Evolutionary conservation across 306 rosid species (phyloP).

Genomic region (Quercus berberidifolia): DNA sequence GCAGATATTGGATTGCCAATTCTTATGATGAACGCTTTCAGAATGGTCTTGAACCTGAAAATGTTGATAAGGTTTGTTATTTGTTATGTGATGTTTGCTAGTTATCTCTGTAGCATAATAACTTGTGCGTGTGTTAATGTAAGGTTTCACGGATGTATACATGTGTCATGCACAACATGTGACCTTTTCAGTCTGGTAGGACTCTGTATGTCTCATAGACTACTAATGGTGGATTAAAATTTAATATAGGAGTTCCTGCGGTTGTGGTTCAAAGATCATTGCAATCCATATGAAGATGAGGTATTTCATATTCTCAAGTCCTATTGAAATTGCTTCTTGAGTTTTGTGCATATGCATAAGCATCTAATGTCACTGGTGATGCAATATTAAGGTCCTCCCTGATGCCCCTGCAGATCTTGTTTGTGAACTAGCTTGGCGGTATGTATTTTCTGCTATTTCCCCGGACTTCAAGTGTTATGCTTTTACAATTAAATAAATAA

Average conservation of each 20-base stretch:
- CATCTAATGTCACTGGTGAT: conserved; percentile 23
- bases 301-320: conserved; percentile 31
- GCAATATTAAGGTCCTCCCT: conserved; percentile 77
- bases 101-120: not conserved
- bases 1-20: conserved; percentile 94
- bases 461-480: not conserved
- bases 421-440: conserved; percentile 94
- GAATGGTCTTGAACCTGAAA: conserved; percentile 87
- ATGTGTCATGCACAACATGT: not conserved
- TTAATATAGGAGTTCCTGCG: conserved; percentile 82
- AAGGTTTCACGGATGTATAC: conserved; percentile 2
- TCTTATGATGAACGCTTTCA: conserved; percentile 69
- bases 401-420: conserved; percentile 94
- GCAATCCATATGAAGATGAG: conserved; percentile 94
- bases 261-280: conserved; percentile 92
- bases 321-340: conserved; percentile 1
- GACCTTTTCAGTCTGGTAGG: not conserved
- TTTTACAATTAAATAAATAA: not conserved
- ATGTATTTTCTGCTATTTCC: conserved; percentile 24
- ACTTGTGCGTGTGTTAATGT: not conserved
- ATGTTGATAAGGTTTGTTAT: conserved; percentile 80
- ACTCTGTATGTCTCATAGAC: conserved; percentile 1
- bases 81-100: not conserved
- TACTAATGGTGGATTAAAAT: conserved; percentile 17
- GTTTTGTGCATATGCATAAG: conserved; percentile 6